Base-by-base conservation (phyloP, 306 rosid genomes). In the Alnus glutinosa region DNA sequence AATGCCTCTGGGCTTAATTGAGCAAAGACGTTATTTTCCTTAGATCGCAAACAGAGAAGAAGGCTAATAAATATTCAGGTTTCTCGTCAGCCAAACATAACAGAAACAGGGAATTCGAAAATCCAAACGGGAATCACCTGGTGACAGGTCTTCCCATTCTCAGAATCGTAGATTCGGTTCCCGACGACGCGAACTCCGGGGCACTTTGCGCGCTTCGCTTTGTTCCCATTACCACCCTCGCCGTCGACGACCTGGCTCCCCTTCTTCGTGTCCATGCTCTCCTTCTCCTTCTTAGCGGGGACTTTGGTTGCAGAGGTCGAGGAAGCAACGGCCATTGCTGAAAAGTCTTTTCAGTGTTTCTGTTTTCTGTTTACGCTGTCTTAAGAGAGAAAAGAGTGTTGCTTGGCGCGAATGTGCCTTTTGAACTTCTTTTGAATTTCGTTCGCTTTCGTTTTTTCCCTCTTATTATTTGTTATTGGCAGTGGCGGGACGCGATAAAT, bases 91-190 rank as follows among this genome's bases (percentile, higher is more conserved):
- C 52, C 19, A 73, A 59, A 58, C 59, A 7, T 2, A 67, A 59
- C 7, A 18, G 10, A 42, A 47, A 50, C 23, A 36, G 52, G 55
- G 4, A 48, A n/a, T 19, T 8, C 6, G 18, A 75, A 75, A 54
- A 54, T 16, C 49, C 37, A n/a, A 57, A 5, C 1, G 13, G 36
- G 58, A 37, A 16, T 52, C 62, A 88, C 89, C 85, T 86, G 91
- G 73, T 88, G 91, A 58, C 91, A 88, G 77, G 85, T 76, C 71
- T 74, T 83, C 4, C 91, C 91, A 36, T 79, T 73, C 68, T 78
- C 80, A 28, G 91, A 81, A 64, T 88, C 91, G 47, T 85, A 83
- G 61, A 78, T 78, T 57, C 85, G 81, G 59, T 83, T 81, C 4
- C 72, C 84, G 39, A 78, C 28, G 46, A 83, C 78, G 15, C 87